phyloP scores from a whole-genome alignment of 139 green algal species.

The Chlorella sp. region DNA sequence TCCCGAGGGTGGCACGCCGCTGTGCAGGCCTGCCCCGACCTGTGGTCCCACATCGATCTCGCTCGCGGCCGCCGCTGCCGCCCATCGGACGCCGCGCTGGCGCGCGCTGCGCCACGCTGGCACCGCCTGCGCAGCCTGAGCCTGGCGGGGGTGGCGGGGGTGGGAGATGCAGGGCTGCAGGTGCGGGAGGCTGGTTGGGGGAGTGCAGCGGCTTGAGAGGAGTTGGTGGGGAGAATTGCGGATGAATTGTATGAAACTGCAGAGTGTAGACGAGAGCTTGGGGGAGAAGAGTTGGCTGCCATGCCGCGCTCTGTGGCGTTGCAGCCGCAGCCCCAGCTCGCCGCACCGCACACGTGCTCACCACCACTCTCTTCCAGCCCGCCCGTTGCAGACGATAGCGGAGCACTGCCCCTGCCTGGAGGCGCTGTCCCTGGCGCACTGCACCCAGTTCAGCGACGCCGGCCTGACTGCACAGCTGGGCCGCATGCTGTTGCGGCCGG shows the following conservation, averaged over 20 bases:
- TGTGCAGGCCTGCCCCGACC: conserved; percentile 6
- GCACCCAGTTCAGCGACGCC: conserved; percentile 16
- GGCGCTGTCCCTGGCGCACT: conserved; percentile 29
- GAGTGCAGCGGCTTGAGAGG: no score
- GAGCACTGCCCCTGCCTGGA: not conserved
- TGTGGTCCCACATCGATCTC: conserved; percentile 35
- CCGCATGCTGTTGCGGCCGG: conserved; percentile 32
- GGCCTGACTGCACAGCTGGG: not conserved
- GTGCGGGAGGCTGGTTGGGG: no score
- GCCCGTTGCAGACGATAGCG: conserved; percentile 8
- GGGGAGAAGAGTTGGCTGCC: no score
- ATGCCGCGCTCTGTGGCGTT: no score
- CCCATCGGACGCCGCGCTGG: conserved; percentile 6
- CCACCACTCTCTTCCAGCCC: no score
- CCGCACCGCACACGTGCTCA: no score
- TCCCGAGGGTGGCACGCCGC: conserved; percentile 24
- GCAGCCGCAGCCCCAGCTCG: no score
- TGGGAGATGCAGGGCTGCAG: conserved; percentile 12
- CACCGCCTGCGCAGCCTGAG: not conserved
- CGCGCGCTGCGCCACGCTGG: not conserved
- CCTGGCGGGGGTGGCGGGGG: conserved; percentile 12
- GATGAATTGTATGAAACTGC: no score
- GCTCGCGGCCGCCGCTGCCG: conserved; percentile 9
- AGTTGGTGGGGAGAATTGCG: no score
- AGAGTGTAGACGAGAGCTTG: no score